phyloP scores from a whole-genome alignment of 2,329 filamentous ascomycete genomes.

The Fusarium guadeloupense region DNA sequence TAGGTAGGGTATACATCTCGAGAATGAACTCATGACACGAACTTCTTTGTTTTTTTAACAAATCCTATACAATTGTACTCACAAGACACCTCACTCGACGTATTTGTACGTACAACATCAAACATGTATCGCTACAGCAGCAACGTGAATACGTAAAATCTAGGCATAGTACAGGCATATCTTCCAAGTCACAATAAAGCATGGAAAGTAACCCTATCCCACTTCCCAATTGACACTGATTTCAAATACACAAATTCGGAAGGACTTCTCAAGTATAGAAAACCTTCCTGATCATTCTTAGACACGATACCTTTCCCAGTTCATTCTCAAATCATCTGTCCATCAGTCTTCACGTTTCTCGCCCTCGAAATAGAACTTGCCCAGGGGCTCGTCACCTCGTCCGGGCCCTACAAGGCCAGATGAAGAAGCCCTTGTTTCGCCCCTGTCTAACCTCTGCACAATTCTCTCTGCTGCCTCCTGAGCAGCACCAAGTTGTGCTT shows the following conservation, averaged over 20 bases:
- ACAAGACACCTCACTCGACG: too few species aligned
- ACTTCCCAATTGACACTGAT: neutral
- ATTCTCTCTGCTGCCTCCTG: conserved; percentile 72
- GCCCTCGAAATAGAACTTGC: conserved; percentile 70
- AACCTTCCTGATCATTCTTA: neutral
- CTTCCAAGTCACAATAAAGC: neutral
- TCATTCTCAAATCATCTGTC: neutral
- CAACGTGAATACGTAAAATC: conserved; percentile 8
- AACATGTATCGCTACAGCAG: neutral
- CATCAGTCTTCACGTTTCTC: conserved; percentile 35
- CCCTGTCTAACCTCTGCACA: conserved; percentile 65
- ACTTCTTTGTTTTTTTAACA: too few species aligned
- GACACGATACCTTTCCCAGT: neutral
- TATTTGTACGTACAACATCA: neutral
- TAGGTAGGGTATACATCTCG: too few species aligned
- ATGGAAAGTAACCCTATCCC: neutral
- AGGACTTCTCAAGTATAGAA: neutral
- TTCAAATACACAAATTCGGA: neutral
- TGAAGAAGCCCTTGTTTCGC: conserved; percentile 53
- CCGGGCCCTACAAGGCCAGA: conserved; percentile 56
- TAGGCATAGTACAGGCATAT: conserved; percentile 7
- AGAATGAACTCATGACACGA: too few species aligned
- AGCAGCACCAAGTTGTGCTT: conserved; percentile 32
- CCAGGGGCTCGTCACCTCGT: conserved; percentile 58
- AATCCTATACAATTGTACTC: too few species aligned